Evolutionary conservation across 2,329 filamentous ascomycete genomes (phyloP).

Genomic region (Diplodia intermedia): DNA sequence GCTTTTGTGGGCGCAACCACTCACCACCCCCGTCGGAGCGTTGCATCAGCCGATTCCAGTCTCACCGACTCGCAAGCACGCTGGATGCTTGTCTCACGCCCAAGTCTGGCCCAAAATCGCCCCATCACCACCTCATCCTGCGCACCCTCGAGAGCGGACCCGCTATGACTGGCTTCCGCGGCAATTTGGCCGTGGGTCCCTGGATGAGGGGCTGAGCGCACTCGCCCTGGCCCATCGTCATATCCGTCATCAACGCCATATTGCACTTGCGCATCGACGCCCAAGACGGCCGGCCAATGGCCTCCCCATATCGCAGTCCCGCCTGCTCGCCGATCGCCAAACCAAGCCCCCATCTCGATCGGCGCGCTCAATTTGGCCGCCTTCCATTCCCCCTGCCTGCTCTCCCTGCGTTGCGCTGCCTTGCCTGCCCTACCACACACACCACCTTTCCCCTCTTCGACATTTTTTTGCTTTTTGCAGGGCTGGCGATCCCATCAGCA

Average conservation of each 20-base stretch:
- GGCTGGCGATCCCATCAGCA: constrained; percentile 11
- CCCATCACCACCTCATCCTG: constrained; percentile 20
- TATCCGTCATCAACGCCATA: constrained; percentile 23
- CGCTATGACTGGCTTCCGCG: background rate
- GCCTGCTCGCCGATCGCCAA: constrained; percentile 15
- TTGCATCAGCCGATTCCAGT: constrained; percentile 25
- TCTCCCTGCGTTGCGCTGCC: background rate
- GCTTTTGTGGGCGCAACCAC: constrained; percentile 20
- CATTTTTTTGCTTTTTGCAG: background rate
- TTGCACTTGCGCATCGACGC: constrained; percentile 1
- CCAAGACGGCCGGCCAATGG: constrained; percentile 14
- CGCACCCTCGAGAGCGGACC: too few relatives aligned
- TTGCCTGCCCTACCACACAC: constrained; percentile 18
- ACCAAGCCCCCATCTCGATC: constrained; percentile 24
- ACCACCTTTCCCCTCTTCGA: background rate
- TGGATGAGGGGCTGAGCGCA: constrained; percentile 11
- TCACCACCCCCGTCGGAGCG: background rate
- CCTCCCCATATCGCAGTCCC: background rate
- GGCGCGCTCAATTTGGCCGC: background rate
- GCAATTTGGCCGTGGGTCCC: background rate
- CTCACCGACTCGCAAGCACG: constrained; percentile 21
- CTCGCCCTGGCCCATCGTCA: constrained; percentile 18
- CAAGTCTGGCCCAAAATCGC: constrained; percentile 18
- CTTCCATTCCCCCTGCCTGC: background rate
- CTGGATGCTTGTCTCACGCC: constrained; percentile 25